A percentile compares a stretch with the other conserved stretches of the same genome.
Conservation (phyloP, 2,329 filamentous ascomycete genomes). For the Pseudocercospora eumusae region DNA sequence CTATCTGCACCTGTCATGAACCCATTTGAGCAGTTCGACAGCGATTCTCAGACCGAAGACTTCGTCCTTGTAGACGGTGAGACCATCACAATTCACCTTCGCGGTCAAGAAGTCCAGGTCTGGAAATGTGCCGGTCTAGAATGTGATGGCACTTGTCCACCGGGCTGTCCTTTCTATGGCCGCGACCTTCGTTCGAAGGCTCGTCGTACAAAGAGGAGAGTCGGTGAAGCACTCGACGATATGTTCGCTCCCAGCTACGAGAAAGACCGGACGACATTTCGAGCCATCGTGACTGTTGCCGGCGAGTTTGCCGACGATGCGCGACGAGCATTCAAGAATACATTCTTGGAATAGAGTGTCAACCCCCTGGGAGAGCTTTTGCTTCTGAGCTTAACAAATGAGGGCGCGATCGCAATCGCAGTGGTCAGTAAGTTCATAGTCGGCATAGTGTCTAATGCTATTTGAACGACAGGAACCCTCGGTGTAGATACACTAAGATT, state of each 20-base stretch:
- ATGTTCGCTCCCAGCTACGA: neutral
- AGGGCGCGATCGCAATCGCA: neutral
- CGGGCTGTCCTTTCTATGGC: neutral
- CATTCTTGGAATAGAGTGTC: neutral
- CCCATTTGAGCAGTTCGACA: neutral
- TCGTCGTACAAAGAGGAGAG: no score
- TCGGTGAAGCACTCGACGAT: no score
- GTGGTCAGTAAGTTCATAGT: neutral
- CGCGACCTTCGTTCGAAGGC: neutral
- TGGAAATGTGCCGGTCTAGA: neutral
- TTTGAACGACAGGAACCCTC: no score
- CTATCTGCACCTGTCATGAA: neutral
- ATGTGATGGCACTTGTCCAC: neutral
- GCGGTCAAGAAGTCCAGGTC: neutral
- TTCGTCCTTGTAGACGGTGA: neutral
- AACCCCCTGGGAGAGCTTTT: neutral
- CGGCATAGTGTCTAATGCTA: no score
- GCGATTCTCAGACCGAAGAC: neutral
- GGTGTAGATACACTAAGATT: no score
- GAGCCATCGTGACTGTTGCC: neutral
- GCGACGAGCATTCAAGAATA: neutral
- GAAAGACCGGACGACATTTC: neutral
- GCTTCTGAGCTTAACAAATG: neutral
- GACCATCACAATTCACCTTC: neutral
- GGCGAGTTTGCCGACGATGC: neutral